phyloP scores from a whole-genome alignment of 2,329 filamentous ascomycete genomes.

The Colletotrichum melonis region DNA sequence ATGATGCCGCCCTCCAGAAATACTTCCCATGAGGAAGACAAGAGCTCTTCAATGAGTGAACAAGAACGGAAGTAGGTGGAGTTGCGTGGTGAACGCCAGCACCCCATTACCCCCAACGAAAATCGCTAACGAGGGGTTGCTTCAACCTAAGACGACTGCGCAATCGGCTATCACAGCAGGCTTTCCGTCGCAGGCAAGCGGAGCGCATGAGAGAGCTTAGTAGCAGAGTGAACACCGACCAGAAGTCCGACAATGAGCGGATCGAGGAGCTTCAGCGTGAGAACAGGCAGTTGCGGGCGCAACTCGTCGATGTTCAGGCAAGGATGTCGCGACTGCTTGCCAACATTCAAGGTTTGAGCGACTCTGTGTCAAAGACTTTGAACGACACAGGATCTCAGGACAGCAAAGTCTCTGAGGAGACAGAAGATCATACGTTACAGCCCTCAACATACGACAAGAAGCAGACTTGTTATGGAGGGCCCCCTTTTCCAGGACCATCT shows the following conservation, averaged over 20 bases:
- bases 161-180: slow-evolving; percentile 46
- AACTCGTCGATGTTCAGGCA: slow-evolving; percentile 44
- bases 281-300: slow-evolving; percentile 40
- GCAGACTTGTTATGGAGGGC: not conserved
- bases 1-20: not conserved
- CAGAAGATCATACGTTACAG: not conserved
- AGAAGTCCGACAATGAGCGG: slow-evolving; percentile 40
- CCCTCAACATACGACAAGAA: not conserved
- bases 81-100: not conserved
- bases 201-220: slow-evolving; percentile 43
- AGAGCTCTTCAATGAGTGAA: not conserved
- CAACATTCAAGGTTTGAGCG: slow-evolving; percentile 40
- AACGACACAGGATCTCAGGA: slow-evolving; percentile 22
- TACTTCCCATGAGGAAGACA: not conserved
- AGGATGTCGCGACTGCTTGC: slow-evolving; percentile 41
- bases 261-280: slow-evolving; percentile 41
- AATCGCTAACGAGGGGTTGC: not conserved
- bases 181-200: slow-evolving; percentile 45
- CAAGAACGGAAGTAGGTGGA: slow-evolving; percentile 17
- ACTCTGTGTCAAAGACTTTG: slow-evolving; percentile 41
- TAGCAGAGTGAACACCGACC: slow-evolving; percentile 38
- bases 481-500: not conserved
- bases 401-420: fast-evolving
- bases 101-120: not conserved
- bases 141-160: slow-evolving; percentile 41